These are phyloP conservation scores for Agastache rugosa DNA, from an alignment of 257 asterid genomes.

Conservation along the genomic window DNA sequence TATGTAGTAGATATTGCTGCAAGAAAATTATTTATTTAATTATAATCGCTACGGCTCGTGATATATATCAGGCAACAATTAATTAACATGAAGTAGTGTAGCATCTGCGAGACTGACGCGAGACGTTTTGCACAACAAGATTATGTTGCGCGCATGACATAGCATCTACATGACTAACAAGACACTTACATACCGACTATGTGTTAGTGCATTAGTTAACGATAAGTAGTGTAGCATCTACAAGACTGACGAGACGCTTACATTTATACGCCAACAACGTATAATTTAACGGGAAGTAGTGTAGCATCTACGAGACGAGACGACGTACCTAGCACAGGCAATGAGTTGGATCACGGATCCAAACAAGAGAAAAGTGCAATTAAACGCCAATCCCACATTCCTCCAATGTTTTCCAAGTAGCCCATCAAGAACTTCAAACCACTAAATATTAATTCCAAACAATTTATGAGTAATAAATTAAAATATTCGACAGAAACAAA, in stretches of 20 bases:
- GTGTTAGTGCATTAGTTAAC: too few relatives aligned
- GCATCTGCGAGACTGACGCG: too few relatives aligned
- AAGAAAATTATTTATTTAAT: not conserved
- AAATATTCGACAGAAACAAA: conserved; percentile 7
- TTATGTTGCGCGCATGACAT: not conserved
- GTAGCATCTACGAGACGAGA: not conserved
- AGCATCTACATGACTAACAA: not conserved
- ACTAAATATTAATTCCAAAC: conserved; percentile 38
- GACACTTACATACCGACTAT: too few relatives aligned
- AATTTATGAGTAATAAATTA: not conserved
- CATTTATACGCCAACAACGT: too few relatives aligned
- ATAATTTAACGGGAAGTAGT: not conserved
- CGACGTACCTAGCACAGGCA: conserved; percentile 87
- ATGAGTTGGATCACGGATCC: conserved; percentile 98
- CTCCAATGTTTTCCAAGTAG: conserved; percentile 91
- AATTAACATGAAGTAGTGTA: too few relatives aligned
- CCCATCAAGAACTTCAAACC: conserved; percentile 99
- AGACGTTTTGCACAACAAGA: too few relatives aligned
- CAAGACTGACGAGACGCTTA: too few relatives aligned
- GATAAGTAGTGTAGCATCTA: too few relatives aligned
- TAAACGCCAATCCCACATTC: conserved; percentile 95
- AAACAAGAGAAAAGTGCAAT: conserved; percentile 93
- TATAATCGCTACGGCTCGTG: not conserved
- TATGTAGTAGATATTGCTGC: conserved; percentile 94
- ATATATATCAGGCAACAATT: too few relatives aligned